Conservation (phyloP, 2,329 filamentous ascomycete species). For the Teratosphaeria epicoccoides region DNA sequence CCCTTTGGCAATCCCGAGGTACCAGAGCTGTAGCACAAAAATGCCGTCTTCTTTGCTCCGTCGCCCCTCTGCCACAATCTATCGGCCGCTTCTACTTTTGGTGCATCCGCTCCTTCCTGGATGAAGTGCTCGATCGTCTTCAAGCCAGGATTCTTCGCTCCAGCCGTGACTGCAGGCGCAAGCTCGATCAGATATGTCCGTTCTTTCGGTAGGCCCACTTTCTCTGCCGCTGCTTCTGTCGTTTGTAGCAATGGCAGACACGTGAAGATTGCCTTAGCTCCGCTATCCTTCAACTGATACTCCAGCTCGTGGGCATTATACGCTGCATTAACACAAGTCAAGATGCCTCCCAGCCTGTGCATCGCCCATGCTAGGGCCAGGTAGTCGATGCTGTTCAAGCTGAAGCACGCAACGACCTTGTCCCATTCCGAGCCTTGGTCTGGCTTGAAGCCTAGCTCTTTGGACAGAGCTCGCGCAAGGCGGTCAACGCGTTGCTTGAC, state of each 20-base stretch:
- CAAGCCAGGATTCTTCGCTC: slow-evolving; percentile 41
- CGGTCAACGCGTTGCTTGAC: slow-evolving; percentile 55
- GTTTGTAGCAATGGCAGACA: slow-evolving; percentile 55
- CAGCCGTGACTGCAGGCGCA: slow-evolving; percentile 43
- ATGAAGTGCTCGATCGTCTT: slow-evolving; percentile 59
- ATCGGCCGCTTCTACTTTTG: slow-evolving; percentile 38
- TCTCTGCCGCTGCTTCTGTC: slow-evolving; percentile 54
- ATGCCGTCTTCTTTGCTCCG: slow-evolving; percentile 58
- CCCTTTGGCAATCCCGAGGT: slow-evolving; percentile 65
- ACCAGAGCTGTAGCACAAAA: slow-evolving; percentile 70
- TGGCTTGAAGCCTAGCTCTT: slow-evolving; percentile 60
- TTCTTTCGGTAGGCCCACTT: slow-evolving; percentile 47
- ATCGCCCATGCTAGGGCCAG: slow-evolving; percentile 62
- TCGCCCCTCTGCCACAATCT: slow-evolving; percentile 54
- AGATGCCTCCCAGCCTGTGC: slow-evolving; percentile 63
- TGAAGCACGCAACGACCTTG: slow-evolving; percentile 66
- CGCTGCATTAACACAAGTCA: slow-evolving; percentile 64
- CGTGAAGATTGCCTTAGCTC: slow-evolving; percentile 61
- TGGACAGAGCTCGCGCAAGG: slow-evolving; percentile 57
- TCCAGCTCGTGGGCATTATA: slow-evolving; percentile 61
- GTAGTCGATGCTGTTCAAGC: slow-evolving; percentile 76
- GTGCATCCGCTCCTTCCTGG: slow-evolving; percentile 46
- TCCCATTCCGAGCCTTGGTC: slow-evolving; percentile 69
- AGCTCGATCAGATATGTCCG: slow-evolving; percentile 61
- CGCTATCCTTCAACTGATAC: slow-evolving; percentile 60